Percentiles rank a stretch among this genome's conserved stretches.
These are phyloP conservation scores for Hypoxylon lenormandii DNA, from an alignment of 495 filamentous ascomycete species.

Conservation along the genomic window DNA sequence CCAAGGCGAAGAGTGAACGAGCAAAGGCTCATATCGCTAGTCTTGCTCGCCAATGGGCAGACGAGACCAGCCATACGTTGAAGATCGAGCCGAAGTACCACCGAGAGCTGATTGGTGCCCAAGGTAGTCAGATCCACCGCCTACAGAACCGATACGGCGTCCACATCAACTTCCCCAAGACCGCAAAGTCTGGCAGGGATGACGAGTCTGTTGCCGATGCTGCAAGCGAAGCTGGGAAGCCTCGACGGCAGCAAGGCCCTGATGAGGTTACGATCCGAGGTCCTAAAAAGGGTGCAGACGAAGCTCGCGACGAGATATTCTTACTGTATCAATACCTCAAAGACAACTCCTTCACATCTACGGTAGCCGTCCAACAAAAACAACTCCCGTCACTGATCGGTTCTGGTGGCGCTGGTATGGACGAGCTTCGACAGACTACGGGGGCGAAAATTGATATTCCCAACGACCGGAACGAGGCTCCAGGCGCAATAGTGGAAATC, in stretches of 20 bases:
- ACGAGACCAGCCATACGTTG: constrained; percentile 84
- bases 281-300: constrained; percentile 88
- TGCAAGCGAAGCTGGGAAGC: constrained; percentile 76
- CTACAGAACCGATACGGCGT: constrained; percentile 90
- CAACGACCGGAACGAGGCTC: constrained; percentile 65
- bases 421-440: constrained; percentile 82
- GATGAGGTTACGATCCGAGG: constrained; percentile 94
- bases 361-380: constrained; percentile 84
- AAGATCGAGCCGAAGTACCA: constrained; percentile 91
- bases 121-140: constrained; percentile 90
- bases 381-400: constrained; percentile 92
- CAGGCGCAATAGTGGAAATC: constrained; percentile 80
- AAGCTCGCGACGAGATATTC: constrained; percentile 87
- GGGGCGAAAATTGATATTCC: constrained; percentile 92
- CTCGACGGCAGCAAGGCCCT: constrained; percentile 77
- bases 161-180: constrained; percentile 91
- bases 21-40: constrained; percentile 80
- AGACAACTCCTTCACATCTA: constrained; percentile 81
- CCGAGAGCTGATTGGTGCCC: constrained; percentile 87
- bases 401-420: constrained; percentile 87
- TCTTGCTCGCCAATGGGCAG: constrained; percentile 81
- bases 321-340: constrained; percentile 85
- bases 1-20: constrained; percentile 77
- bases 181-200: constrained; percentile 69
- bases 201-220: constrained; percentile 76